Evolutionary conservation across 345 rosid genomes (phyloP).

Genomic region (Hibiscus syriacus): DNA sequence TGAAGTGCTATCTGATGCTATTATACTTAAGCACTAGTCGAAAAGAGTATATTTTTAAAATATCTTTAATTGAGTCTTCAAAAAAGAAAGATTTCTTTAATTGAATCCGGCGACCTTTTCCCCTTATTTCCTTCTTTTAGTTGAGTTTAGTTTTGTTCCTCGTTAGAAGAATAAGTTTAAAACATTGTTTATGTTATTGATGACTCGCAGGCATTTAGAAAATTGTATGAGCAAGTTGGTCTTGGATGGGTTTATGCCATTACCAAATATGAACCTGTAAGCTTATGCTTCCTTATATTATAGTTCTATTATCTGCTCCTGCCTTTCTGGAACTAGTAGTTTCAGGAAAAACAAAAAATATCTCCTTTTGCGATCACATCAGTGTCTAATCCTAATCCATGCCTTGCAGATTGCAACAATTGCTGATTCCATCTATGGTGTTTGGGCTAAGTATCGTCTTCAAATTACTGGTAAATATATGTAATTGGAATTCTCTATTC

Average conservation of each 20-base stretch:
- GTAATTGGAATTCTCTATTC: not conserved
- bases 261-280: constrained; percentile 80
- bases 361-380: not conserved
- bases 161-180: not conserved
- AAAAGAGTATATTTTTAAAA: not conserved
- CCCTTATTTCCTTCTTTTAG: not conserved
- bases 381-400: not conserved
- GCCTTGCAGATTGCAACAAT: constrained; percentile 50
- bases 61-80: not conserved
- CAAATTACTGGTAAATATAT: constrained; percentile 54
- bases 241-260: constrained; percentile 89
- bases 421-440: constrained; percentile 65
- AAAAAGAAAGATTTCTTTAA: not conserved
- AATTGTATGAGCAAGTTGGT: constrained; percentile 72
- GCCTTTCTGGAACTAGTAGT: not conserved
- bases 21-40: not conserved
- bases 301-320: not conserved
- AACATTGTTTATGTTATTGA: not conserved
- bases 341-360: not conserved
- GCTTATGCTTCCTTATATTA: constrained; percentile 10
- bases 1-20: not conserved
- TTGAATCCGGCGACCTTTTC: not conserved
- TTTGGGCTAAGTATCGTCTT: constrained; percentile 87
- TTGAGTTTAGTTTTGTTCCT: not conserved
- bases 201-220: constrained; percentile 72